Evolutionary conservation across 805 yeast genomes (phyloP).

Genomic region (Saccharomycopsis capsularis): DNA sequence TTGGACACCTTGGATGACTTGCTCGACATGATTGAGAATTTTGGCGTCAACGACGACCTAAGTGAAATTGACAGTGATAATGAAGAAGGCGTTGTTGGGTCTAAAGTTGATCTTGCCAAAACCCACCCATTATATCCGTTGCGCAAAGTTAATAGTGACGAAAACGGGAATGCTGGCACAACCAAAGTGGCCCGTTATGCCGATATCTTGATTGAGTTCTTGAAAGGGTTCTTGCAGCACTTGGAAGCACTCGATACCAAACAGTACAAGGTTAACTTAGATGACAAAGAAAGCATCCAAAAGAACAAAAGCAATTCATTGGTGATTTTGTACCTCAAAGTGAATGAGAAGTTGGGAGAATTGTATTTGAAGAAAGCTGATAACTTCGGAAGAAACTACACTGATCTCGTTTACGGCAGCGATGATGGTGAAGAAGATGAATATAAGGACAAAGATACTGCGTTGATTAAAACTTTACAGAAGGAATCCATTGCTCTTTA

Average conservation of each 20-base stretch:
- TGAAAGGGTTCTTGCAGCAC: conserved; percentile 15
- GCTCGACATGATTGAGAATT: conserved; percentile 58
- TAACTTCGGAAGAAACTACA: conserved; percentile 46
- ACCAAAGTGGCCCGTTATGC: conserved; percentile 40
- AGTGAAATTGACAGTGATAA: conserved; percentile 54
- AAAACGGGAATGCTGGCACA: too few species aligned
- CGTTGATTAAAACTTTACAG: conserved; percentile 37
- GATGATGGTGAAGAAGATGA: conserved; percentile 34
- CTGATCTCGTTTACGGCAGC: conserved; percentile 52
- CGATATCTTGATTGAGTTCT: conserved; percentile 38
- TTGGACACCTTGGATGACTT: conserved; percentile 59
- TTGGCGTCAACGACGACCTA: conserved; percentile 47
- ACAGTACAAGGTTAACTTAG: conserved; percentile 9
- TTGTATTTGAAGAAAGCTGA: conserved; percentile 60
- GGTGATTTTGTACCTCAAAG: conserved; percentile 19
- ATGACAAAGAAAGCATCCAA: conserved; percentile 17
- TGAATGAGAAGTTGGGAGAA: conserved; percentile 53
- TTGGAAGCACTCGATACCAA: conserved; percentile 6
- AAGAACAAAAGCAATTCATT: conserved; percentile 2
- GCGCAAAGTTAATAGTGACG: too few species aligned
- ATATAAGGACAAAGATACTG: conserved; percentile 22
- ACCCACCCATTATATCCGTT: conserved; percentile 51
- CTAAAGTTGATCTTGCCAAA: conserved; percentile 22
- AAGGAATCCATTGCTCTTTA: conserved; percentile 42
- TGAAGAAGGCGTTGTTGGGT: conserved; percentile 31